Evolutionary conservation across 2,329 filamentous ascomycete species (phyloP).

Genomic region (Orbilia quercus): DNA sequence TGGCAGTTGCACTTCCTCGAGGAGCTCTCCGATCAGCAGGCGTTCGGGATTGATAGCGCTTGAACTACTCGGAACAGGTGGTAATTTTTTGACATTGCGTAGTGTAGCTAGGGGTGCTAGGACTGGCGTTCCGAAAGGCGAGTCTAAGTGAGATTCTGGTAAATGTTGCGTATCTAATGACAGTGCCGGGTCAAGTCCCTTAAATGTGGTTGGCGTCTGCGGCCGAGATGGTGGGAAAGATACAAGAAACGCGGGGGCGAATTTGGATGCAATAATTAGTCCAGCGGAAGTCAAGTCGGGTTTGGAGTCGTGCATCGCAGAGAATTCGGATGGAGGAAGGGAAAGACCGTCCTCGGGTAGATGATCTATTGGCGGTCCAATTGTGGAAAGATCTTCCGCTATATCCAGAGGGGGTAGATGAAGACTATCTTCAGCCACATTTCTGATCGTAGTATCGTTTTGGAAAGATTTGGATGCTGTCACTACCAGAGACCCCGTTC

Average conservation of each 20-base stretch:
- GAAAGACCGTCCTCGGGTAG: neutral
- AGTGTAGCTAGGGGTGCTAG: neutral
- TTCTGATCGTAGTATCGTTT: neutral
- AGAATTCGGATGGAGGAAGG: constrained; percentile 9
- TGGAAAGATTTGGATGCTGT: neutral
- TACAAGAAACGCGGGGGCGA: neutral
- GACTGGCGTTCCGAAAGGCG: constrained; percentile 16
- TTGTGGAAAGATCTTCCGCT: neutral
- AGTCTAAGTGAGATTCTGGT: constrained; percentile 33
- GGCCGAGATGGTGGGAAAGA: constrained; percentile 11
- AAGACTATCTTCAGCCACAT: neutral
- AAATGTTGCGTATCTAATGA: neutral
- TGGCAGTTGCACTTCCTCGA: constrained; percentile 1
- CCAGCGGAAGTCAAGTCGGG: neutral
- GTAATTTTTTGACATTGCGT: constrained; percentile 1
- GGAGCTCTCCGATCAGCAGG: neutral
- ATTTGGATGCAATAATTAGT: neutral
- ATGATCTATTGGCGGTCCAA: neutral
- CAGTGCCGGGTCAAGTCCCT: neutral
- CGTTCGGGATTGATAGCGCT: neutral
- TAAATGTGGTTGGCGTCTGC: neutral
- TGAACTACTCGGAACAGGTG: constrained; percentile 20
- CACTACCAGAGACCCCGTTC: neutral
- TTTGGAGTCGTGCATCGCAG: neutral
- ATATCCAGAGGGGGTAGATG: neutral